Evolutionary conservation across 2,329 filamentous ascomycete species (phyloP).

Genomic region (Paraphaeosphaeria sporulosa): DNA sequence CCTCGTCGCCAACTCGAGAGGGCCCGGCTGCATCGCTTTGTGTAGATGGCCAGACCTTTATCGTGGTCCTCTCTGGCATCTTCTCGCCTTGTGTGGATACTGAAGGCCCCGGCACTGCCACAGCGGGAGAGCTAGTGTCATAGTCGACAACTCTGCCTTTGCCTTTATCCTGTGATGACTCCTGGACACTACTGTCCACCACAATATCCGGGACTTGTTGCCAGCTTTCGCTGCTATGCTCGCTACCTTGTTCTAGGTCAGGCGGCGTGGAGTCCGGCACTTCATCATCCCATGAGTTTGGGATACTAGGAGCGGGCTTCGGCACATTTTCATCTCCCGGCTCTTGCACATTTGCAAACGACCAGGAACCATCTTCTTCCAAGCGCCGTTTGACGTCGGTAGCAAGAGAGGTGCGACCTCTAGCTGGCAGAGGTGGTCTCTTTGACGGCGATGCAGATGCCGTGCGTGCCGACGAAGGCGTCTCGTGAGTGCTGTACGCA

Average conservation of each 20-base stretch:
- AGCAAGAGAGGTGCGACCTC: conserved; percentile 56
- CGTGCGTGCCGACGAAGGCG: conserved; percentile 1
- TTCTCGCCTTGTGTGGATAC: not conserved
- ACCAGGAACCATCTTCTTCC: conserved; percentile 52
- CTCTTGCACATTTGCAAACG: conserved; percentile 35
- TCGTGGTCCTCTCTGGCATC: too few species aligned
- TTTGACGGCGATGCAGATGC: conserved; percentile 27
- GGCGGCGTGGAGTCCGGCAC: conserved; percentile 17
- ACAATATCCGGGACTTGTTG: conserved; percentile 46
- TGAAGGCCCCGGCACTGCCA: not conserved
- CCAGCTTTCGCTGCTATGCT: conserved; percentile 51
- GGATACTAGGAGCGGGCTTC: conserved; percentile 16
- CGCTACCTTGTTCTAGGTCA: conserved; percentile 44
- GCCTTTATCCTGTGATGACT: conserved; percentile 1
- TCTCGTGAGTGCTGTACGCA: conserved; percentile 12
- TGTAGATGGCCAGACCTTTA: not conserved
- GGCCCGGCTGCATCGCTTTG: not conserved
- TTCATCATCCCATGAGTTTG: conserved; percentile 40
- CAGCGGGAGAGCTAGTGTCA: conserved; percentile 1
- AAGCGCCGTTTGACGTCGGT: conserved; percentile 57
- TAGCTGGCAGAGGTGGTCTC: conserved; percentile 56
- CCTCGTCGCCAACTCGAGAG: conserved; percentile 7
- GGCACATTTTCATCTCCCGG: conserved; percentile 12
- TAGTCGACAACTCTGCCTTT: conserved; percentile 31
- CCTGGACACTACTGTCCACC: conserved; percentile 34